A percentile compares a stretch with the other conserved stretches of the same genome.
Conservation (phyloP, 345 rosid genomes). For the Salix suchowensis region DNA sequence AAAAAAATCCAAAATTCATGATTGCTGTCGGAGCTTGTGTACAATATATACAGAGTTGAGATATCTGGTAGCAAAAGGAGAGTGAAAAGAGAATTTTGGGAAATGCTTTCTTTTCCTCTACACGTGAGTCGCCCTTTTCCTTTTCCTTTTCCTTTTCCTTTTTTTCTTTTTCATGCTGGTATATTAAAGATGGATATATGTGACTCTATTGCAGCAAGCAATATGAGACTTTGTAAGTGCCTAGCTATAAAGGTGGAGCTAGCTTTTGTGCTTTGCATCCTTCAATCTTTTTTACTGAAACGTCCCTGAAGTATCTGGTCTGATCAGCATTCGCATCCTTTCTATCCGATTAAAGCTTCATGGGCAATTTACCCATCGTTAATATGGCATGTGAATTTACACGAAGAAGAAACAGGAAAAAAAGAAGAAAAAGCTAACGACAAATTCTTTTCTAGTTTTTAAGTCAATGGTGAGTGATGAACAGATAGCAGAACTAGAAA, state of each 20-base stretch:
- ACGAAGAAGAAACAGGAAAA: not conserved
- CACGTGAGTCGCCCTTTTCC: constrained; percentile 24
- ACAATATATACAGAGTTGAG: not conserved
- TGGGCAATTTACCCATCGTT: not conserved
- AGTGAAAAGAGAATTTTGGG: constrained; percentile 1
- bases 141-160: too few species aligned
- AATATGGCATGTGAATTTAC: not conserved
- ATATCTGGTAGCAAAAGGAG: constrained; percentile 1
- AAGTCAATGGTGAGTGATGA: not conserved
- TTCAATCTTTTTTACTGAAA: not conserved
- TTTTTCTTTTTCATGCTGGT: not conserved
- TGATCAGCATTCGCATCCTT: too few species aligned
- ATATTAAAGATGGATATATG: not conserved
- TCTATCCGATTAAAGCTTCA: not conserved
- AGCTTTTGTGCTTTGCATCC: not conserved
- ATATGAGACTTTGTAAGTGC: too few species aligned
- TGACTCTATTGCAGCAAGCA: not conserved
- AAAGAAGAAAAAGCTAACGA: too few species aligned
- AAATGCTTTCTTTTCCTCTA: constrained; percentile 13
- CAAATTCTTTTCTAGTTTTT: not conserved
- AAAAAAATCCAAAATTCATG: not conserved
- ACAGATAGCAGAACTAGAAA: not conserved
- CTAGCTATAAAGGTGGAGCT: not conserved
- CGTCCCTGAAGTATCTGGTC: not conserved
- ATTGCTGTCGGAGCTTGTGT: not conserved